phyloP scores from a whole-genome alignment of 345 rosid genomes.

The Salix udensis region DNA sequence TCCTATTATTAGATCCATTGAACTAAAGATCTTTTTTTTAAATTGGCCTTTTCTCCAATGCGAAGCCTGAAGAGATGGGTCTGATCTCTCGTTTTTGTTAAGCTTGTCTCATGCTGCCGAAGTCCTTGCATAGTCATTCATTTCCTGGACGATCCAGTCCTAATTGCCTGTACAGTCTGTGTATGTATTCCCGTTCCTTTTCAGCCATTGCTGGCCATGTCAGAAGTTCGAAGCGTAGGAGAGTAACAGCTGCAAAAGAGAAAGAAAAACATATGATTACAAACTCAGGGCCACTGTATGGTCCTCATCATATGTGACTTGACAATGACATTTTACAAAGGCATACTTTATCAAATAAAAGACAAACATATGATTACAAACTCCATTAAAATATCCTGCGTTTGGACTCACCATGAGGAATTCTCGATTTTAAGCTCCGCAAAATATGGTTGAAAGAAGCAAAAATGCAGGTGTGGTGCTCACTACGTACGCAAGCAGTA shows the following conservation, averaged over 20 bases:
- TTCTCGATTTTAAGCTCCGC: background rate
- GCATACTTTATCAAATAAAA: background rate
- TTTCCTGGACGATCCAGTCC: background rate
- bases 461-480: background rate
- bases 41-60: too few relatives aligned
- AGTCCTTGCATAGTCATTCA: background rate
- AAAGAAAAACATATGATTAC: background rate
- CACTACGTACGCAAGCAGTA: background rate
- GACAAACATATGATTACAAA: background rate
- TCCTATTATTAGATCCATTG: too few relatives aligned
- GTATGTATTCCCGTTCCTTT: background rate
- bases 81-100: too few relatives aligned
- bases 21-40: too few relatives aligned
- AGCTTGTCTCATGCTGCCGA: background rate
- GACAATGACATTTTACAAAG: background rate
- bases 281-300: background rate
- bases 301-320: background rate
- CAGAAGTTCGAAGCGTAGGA: background rate
- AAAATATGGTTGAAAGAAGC: background rate
- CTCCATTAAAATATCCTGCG: background rate
- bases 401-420: background rate
- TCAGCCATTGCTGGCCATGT: constrained; percentile 2
- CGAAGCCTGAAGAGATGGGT: too few relatives aligned
- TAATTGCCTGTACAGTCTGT: background rate
- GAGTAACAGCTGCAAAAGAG: background rate